Percentiles rank a stretch among this genome's conserved stretches.
Evolutionary conservation across 2,329 filamentous ascomycete species (phyloP).

Genomic region (Cladophialophora yegresii): DNA sequence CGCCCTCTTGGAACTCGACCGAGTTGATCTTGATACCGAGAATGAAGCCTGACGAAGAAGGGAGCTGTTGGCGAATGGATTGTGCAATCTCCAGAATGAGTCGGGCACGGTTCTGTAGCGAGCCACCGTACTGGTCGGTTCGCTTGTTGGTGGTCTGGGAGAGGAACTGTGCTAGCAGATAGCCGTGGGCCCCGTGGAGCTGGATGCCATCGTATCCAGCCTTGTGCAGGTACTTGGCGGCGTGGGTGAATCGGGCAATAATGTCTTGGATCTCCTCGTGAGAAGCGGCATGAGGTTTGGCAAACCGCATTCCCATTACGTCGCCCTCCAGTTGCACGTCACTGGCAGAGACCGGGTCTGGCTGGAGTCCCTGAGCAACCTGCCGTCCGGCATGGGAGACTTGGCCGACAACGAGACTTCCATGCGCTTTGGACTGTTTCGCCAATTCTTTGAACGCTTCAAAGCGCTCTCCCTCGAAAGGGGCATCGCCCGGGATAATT

Average conservation of each 20-base stretch:
- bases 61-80: constrained; percentile 33
- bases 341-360: constrained; percentile 55
- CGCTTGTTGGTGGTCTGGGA: constrained; percentile 56
- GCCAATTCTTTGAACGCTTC: constrained; percentile 61
- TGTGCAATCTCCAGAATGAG: constrained; percentile 58
- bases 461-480: constrained; percentile 60
- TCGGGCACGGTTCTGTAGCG: constrained; percentile 67
- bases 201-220: constrained; percentile 59
- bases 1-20: constrained; percentile 56
- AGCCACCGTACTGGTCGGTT: constrained; percentile 66
- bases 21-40: constrained; percentile 60
- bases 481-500: constrained; percentile 58
- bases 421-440: constrained; percentile 57
- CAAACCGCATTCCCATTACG: constrained; percentile 41
- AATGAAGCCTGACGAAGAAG: constrained; percentile 43
- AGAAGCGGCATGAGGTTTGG: constrained; percentile 41
- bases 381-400: constrained; percentile 66
- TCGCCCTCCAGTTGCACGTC: constrained; percentile 50
- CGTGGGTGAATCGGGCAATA: constrained; percentile 63
- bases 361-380: constrained; percentile 48
- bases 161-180: constrained; percentile 60
- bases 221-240: constrained; percentile 63
- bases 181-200: constrained; percentile 59
- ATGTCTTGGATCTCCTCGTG: constrained; percentile 51
- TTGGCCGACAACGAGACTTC: constrained; percentile 61